Base-by-base conservation (phyloP, 805 yeast species). In the Starmerella bombicola region DNA sequence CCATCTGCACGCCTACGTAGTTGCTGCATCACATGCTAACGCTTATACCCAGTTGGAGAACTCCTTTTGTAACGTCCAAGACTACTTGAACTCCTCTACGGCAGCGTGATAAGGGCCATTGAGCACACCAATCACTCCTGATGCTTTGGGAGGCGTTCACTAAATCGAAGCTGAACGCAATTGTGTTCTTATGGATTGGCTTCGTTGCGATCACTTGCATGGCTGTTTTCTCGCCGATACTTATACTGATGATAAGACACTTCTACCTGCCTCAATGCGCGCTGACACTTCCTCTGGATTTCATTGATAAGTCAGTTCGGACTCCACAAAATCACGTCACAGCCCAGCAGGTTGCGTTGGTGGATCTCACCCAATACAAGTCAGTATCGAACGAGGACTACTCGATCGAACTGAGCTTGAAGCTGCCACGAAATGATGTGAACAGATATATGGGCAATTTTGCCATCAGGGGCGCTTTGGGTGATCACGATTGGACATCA, bases 391-490 rank as follows among this genome's bases (percentile, higher is more conserved):
- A 29, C 2, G 37, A 40, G 28, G 52, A 50, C 30, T 62, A 60
- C 41, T 42, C 46, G 18, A 45, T 62, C 12, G 39, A 40, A 3
- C 48, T 62, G 9, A 43, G 39, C 20, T 49, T 62, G 18, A 46
- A 40, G 20, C 43, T 60, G 33, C 66, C 65, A 5, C 50, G 61
- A 16, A 46, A 48, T n/a, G 44, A 42, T 4, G 43, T 43, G 35
- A 62, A 62, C 42, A 44, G 41, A 25, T 46, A 49, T 5, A 28
- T 52, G 12, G 63, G 64, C 22, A 62, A 60, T 44, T 61, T 62
- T 45, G 50, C 54, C 53, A 50, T 58, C 22, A 26, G 48, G 7
- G 43, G 52, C 16, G 35, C 50, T 4, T 37, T 55, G 15, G 43
- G 50, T 23, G 48, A 49, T 18, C 38, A n/a, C 3, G 25, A 25